These are phyloP conservation scores for Camelina sativa DNA, from an alignment of 345 rosid genomes.

Conservation along the genomic window DNA sequence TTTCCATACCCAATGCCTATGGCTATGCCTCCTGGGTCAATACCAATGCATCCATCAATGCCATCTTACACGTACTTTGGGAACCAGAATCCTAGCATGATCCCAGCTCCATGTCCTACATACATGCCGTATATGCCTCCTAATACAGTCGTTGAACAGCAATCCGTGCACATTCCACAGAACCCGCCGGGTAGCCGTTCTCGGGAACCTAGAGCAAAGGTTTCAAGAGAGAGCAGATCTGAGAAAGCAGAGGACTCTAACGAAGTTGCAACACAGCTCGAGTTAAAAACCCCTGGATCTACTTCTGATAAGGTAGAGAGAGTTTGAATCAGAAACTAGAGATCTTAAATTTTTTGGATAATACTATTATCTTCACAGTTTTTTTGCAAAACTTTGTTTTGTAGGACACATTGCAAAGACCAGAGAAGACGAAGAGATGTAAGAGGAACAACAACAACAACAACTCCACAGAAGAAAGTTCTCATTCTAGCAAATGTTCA, in stretches of 20 bases:
- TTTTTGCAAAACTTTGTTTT: background rate
- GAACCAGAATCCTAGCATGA: slow-evolving; percentile 68
- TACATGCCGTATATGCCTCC: slow-evolving; percentile 73
- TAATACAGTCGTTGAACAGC: slow-evolving; percentile 63
- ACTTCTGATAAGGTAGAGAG: slow-evolving; percentile 64
- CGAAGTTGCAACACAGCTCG: slow-evolving; percentile 78
- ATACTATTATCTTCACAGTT: background rate
- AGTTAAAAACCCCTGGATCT: slow-evolving; percentile 89
- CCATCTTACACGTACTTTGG: slow-evolving; percentile 77
- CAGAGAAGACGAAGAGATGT: slow-evolving; percentile 55
- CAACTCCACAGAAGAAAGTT: slow-evolving; percentile 53
- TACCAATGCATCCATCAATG: slow-evolving; percentile 86
- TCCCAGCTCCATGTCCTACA: slow-evolving; percentile 69
- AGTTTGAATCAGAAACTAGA: slow-evolving; percentile 9
- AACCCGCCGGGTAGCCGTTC: slow-evolving; percentile 48
- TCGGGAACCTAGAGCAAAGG: slow-evolving; percentile 57
- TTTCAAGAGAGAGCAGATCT: slow-evolving; percentile 60
- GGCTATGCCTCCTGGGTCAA: slow-evolving; percentile 74
- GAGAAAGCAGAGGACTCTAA: slow-evolving; percentile 64
- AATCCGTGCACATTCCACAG: slow-evolving; percentile 51
- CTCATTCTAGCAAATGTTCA: slow-evolving; percentile 67
- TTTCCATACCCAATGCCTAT: slow-evolving; percentile 76
- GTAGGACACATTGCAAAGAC: slow-evolving; percentile 61
- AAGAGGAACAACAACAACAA: slow-evolving; percentile 48
- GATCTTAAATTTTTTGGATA: slow-evolving; percentile 2